Evolutionary conservation across 139 green algal species (phyloP), one percentile per base, ranked within the genome.

Genomic region (Chlamydomonas schloesseri): DNA sequence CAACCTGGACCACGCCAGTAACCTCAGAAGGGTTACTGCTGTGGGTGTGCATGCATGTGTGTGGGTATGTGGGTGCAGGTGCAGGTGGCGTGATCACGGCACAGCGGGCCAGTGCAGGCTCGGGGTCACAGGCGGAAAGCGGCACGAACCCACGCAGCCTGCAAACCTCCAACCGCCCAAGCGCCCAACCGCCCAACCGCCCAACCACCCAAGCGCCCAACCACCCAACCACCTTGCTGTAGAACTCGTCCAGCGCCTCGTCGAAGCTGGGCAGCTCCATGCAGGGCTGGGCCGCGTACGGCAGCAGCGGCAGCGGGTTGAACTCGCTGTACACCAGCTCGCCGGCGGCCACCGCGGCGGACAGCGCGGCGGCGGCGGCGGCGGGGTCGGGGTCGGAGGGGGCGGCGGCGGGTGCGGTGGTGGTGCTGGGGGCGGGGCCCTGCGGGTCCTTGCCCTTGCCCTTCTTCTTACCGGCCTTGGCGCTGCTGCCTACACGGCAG

Each of bases 241-340:
- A 99, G 83, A 97, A 99, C 74, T 98, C 96, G 60, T 97, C 95
- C 76, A 99, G 33, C 13, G 97, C 97, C 1, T 80, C 93, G 78
- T 99, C 96, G 89, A 99, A 99, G 34, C 90, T 95, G 18, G 85
- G 72, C 79, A 98, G 98, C 67, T 90, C 72, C 65, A 94, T 62
- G 42, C 70, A 46, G 1, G 89, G 74, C 46, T 62, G 68, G 36
- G 58, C 89, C 14, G 69, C 73, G 68, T 92, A 87, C 89, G 98
- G 96, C 75, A 60, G n/a, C 75, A 98, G 75, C 58, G 89, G 72
- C 78, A 99, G 74, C 6, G 97, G 95, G 71, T 96, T 90, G 89
- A 97, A 99, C 36, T 98, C 94, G 50, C 96, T 90, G 76, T 96
- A 97, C 36, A 94, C 86, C 58, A 89, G 37, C 71, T 78, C 75